Evolutionary conservation across 306 rosid species (phyloP), one percentile per base, ranked within the genome.

Genomic region (Prunus davidiana): DNA sequence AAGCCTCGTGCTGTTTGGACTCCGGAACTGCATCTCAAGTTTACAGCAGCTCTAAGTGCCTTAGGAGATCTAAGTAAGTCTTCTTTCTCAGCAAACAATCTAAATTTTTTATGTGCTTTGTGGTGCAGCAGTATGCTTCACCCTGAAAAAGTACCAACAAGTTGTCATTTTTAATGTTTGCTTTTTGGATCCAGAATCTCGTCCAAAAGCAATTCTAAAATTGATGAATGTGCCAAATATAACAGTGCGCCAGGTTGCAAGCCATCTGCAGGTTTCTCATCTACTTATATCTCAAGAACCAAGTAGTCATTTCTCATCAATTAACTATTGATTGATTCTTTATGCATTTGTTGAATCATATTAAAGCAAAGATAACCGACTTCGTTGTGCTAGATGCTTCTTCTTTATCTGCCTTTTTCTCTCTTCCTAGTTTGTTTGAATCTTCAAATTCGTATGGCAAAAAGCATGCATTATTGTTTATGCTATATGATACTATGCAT

Each of bases 211-310:
- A 11, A 81, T 90, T 70, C 32, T 63, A 32, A 46, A 57, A 55
- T 0, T 20, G 81, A 85, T 90, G 89, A 78, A 82, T n/a, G 86
- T 49, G 54, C 81, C 81, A 55, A 8, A 56, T 43, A 51, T 88
- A 58, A 81, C 93, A 10, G 27, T 49, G n/a, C 81, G 81, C 67
- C 93, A 90, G 30, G 83, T 88, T 64, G 84, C 89, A 14, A 90
- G 89, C 63, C 89, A 90, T 75, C 78, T 83, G 16, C 91, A 88
- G 96, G 93, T 90, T 56, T 81, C 72, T 76, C 47, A 30, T 77
- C 72, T 32, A 61, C 63, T 52, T 43, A 22, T 58, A n/a, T 64
- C 60, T 73, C 22, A 69, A 58, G 61, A 62, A 45, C 25, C 28
- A 68, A 63, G 13, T 24, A 41, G 14, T 5, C 9, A 20, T 9